Conservation (phyloP, 2,329 filamentous ascomycete species). For the Ceratocystis colombiana region DNA sequence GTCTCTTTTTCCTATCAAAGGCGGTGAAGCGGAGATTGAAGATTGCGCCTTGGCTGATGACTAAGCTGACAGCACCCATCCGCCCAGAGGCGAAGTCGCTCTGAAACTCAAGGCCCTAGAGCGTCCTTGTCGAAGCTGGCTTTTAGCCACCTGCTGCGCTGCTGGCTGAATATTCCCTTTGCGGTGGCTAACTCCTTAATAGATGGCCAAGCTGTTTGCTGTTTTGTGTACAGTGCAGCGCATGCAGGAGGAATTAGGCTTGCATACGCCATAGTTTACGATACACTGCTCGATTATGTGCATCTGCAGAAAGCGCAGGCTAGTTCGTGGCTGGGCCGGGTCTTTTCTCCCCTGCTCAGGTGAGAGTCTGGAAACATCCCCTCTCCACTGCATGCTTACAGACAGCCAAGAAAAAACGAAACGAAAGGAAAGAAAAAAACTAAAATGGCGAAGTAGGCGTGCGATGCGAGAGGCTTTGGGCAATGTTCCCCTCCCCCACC, state of each 20-base stretch:
- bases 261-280: slow-evolving; percentile 8
- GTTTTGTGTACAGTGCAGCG: not conserved
- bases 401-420: not conserved
- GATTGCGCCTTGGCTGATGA: not conserved
- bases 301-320: not conserved
- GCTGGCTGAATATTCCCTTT: not conserved
- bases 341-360: slow-evolving; percentile 1
- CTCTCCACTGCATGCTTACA: not conserved
- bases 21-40: not conserved
- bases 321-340: not conserved
- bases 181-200: not conserved
- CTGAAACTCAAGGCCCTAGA: not conserved
- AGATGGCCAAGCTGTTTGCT: not conserved
- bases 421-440: not conserved
- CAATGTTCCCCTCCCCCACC: too few species aligned
- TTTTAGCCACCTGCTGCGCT: not conserved
- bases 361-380: not conserved
- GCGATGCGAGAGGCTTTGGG: too few species aligned
- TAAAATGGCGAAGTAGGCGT: not conserved
- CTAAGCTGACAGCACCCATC: not conserved
- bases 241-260: slow-evolving; percentile 11
- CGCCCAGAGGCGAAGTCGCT: not conserved
- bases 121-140: not conserved
- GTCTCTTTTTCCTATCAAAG: not conserved
- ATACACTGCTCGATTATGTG: slow-evolving; percentile 1